Evolutionary conservation across 1,284 basidiomycete species (phyloP).

Genomic region (Flammula alnicola): DNA sequence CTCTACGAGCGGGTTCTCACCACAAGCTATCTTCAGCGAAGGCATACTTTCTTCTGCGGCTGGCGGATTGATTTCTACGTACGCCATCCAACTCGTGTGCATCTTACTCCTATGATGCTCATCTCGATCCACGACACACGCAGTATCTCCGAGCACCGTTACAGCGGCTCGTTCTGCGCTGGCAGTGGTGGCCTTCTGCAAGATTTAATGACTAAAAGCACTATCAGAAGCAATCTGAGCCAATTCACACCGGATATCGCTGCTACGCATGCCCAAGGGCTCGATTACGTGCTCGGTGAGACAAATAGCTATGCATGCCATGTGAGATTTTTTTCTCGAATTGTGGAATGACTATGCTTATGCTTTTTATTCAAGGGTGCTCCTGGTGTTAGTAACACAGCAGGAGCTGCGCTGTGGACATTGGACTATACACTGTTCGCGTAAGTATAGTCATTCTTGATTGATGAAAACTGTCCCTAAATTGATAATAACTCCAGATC

Average conservation of each 20-base stretch:
- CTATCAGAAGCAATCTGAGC: conserved; percentile 61
- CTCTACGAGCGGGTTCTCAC: conserved; percentile 54
- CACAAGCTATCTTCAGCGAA: conserved; percentile 51
- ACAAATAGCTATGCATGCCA: conserved; percentile 58
- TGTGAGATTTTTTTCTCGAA: conserved; percentile 31
- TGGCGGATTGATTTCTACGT: conserved; percentile 47
- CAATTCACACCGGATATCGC: conserved; percentile 53
- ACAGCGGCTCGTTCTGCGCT: conserved; percentile 60
- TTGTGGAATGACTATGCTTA: not conserved
- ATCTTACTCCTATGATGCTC: conserved; percentile 2
- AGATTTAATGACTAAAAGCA: conserved; percentile 64
- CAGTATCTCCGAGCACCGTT: conserved; percentile 68
- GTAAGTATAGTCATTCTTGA: conserved; percentile 26
- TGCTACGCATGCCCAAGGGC: conserved; percentile 47
- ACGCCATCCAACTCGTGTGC: conserved; percentile 15
- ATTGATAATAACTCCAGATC: conserved; percentile 23
- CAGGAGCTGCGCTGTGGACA: conserved; percentile 71
- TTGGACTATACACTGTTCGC: conserved; percentile 67
- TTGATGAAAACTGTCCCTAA: not conserved
- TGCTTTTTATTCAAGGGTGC: conserved; percentile 46
- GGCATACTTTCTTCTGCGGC: conserved; percentile 45
- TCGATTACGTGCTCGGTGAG: conserved; percentile 66
- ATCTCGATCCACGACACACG: not conserved
- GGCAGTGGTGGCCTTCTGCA: conserved; percentile 54
- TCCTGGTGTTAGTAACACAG: conserved; percentile 70